Percentiles rank a stretch among this genome's conserved stretches.
Conservation (phyloP, 164 flowering plant genomes). For the Annona cherimola region DNA sequence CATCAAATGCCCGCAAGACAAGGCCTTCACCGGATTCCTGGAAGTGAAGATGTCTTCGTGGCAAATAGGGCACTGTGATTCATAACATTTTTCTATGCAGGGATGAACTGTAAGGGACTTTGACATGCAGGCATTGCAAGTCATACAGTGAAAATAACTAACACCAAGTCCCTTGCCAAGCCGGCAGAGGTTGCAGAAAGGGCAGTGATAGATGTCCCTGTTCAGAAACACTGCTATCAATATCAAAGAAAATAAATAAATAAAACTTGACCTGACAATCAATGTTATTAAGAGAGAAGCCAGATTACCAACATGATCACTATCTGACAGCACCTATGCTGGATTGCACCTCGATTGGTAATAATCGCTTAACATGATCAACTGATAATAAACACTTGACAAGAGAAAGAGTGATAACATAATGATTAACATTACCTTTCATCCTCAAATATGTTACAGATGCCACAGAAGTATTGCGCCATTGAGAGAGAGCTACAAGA, state of each 20-base stretch:
- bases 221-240: conserved; percentile 18
- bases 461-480: conserved; percentile 78
- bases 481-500: conserved; percentile 58
- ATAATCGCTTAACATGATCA: not conserved
- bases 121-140: conserved; percentile 91
- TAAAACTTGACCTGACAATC: not conserved
- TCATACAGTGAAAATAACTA: conserved; percentile 94
- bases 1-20: conserved; percentile 94
- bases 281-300: not conserved
- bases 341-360: not conserved
- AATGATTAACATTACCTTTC: conserved; percentile 44
- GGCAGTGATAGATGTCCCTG: conserved; percentile 95
- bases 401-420: not conserved
- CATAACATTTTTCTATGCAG: conserved; percentile 75
- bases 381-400: not conserved
- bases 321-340: too few species aligned
- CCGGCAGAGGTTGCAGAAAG: conserved; percentile 89
- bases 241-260: not conserved
- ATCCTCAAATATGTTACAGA: conserved; percentile 84
- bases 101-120: conserved; percentile 48
- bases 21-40: conserved; percentile 64
- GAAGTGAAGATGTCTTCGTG: conserved; percentile 85
- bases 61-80: conserved; percentile 90
- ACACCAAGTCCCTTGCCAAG: conserved; percentile 86
- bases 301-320: too few species aligned